Percentiles rank a stretch among this genome's conserved stretches.
These are phyloP conservation scores for Vitis labrusca DNA, from an alignment of 164 flowering plant species.

Conservation along the genomic window DNA sequence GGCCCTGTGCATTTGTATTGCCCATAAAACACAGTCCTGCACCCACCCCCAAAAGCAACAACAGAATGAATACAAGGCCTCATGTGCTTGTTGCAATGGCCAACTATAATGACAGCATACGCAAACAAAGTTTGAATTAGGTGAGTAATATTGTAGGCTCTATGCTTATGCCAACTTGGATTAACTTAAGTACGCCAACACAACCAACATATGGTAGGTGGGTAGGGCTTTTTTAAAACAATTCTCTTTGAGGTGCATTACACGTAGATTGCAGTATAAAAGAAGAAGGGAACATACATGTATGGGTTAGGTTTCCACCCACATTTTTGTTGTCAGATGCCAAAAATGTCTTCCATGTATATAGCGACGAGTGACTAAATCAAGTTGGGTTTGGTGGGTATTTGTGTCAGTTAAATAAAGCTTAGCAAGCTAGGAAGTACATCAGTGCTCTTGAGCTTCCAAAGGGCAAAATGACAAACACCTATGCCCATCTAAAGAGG, in stretches of 20 bases:
- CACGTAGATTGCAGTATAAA: slow-evolving; percentile 17
- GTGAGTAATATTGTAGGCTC: background rate
- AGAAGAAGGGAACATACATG: background rate
- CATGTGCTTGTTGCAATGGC: background rate
- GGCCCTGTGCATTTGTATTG: slow-evolving; percentile 96
- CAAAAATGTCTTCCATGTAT: background rate
- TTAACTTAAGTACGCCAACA: background rate
- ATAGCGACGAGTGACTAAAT: background rate
- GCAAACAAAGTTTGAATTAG: background rate
- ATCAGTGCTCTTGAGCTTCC: slow-evolving; percentile 1
- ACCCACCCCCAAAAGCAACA: background rate
- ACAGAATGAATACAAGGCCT: background rate
- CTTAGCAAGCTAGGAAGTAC: background rate
- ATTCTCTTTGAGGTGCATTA: slow-evolving; percentile 6
- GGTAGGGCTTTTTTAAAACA: background rate
- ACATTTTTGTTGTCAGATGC: background rate
- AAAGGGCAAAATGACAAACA: slow-evolving; percentile 6
- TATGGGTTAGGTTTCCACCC: slow-evolving; percentile 1
- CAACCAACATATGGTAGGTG: background rate
- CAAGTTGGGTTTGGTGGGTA: background rate
- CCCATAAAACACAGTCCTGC: slow-evolving; percentile 96
- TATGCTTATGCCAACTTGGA: background rate
- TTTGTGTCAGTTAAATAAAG: background rate
- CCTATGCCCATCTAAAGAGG: background rate
- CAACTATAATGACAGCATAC: no score